Evolutionary conservation across 2,329 filamentous ascomycete genomes (phyloP), one percentile per base, ranked within the genome.

Genomic region (Diplodia mutila): DNA sequence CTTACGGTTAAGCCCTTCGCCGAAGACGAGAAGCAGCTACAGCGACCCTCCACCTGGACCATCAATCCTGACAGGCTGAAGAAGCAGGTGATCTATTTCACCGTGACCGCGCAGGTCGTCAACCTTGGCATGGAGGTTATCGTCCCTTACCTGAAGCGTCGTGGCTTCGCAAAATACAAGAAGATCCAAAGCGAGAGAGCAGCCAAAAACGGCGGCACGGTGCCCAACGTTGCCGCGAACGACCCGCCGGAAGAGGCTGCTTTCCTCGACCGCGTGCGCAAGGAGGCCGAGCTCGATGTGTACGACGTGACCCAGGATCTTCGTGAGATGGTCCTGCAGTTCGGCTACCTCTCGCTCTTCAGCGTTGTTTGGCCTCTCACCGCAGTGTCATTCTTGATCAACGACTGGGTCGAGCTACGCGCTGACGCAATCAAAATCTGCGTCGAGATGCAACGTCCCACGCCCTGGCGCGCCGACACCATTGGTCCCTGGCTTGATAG

Each of bases 321-420:
- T 70, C 87, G 95, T 46, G 95, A 99, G 81, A 97, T 97, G 93
- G 88, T 93, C 32, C 88, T 97, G 69, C 92, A 95, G 73, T 93
- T 86, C 83, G 93, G 94, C 34, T 98, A 97, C 77, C 85, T 99
- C 0, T 90, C 91, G 0, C 85, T 98, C 11, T 98, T 98, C 79
- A 95, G 92, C 0, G 91, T 95, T 2, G 89, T 97, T 66, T 99
- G 95, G 95, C 95, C 95, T 0, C 83, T 98, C n/a, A 94, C 94
- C 0, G 90, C 91, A 1, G 85, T 93, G 67, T 94, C 91, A 1
- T 98, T 98, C 82, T 82, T 98, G 14, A 83, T 95, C 79, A 98
- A 98, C 81, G 96, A 98, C 81, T 98, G 94, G 93, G 83, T 99
- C 67, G 95, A 98, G 77, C 86, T 98, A 48, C 91, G 95, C 51